Conservation (phyloP, 768 basidiomycete genomes). For the Tylopilus intermedius region DNA sequence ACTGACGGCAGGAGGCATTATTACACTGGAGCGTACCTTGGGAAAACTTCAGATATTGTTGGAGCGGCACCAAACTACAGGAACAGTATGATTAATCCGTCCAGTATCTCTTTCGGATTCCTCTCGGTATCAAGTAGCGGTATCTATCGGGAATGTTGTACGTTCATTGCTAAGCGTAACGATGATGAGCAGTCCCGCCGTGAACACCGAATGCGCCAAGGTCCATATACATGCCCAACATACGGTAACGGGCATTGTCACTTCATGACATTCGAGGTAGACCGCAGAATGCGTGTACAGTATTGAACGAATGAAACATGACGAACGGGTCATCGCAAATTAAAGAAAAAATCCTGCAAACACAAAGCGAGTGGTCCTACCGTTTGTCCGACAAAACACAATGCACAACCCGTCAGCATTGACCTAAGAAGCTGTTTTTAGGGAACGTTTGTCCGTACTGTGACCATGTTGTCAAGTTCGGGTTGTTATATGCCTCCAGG, state of each 20-base stretch:
- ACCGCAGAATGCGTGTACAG: constrained; percentile 11
- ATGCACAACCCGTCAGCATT: constrained; percentile 41
- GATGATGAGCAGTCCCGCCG: constrained; percentile 1
- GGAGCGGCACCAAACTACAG: constrained; percentile 14
- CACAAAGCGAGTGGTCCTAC: constrained; percentile 1
- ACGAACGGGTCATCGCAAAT: constrained; percentile 5
- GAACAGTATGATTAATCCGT: constrained; percentile 15
- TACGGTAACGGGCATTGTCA: constrained; percentile 7
- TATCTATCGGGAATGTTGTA: constrained; percentile 28
- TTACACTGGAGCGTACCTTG: constrained; percentile 73
- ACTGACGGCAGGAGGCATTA: constrained; percentile 72
- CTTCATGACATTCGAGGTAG: constrained; percentile 1
- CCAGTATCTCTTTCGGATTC: constrained; percentile 12
- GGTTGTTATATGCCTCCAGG: constrained; percentile 74
- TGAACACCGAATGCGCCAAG: not conserved
- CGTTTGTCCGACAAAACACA: constrained; percentile 6
- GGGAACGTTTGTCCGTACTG: constrained; percentile 62
- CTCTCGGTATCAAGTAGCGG: constrained; percentile 19
- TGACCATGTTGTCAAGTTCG: constrained; percentile 74
- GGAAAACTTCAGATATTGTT: constrained; percentile 52
- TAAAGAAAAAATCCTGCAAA: constrained; percentile 1
- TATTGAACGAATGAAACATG: constrained; percentile 19
- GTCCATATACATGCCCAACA: constrained; percentile 5
- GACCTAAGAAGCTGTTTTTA: constrained; percentile 55
- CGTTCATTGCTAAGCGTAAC: constrained; percentile 19